These are phyloP conservation scores for Globisporangium cederbergense DNA, from an alignment of 352 stramenopile genomes.

Conservation along the genomic window DNA sequence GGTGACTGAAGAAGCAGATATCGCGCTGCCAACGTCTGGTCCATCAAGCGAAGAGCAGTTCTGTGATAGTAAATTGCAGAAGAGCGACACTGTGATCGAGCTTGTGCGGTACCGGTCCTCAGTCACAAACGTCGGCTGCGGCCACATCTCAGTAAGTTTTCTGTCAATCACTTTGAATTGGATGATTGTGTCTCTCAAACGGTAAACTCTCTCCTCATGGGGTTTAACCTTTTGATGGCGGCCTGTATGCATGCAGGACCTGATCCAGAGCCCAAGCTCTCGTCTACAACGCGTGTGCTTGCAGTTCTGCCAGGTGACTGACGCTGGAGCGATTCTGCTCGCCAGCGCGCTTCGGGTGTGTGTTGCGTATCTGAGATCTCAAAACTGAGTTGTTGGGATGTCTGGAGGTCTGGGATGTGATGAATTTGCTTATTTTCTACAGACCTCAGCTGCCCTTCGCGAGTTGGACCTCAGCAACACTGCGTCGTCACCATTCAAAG, in stretches of 20 bases:
- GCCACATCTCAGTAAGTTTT: slow-evolving; percentile 17
- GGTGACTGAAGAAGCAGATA: no score
- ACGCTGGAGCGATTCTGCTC: slow-evolving; percentile 42
- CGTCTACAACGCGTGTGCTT: slow-evolving; percentile 27
- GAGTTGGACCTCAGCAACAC: slow-evolving; percentile 42
- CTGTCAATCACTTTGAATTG: neutral
- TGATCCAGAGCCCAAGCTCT: slow-evolving; percentile 14
- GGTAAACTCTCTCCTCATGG: neutral
- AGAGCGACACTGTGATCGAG: neutral
- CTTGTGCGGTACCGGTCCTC: slow-evolving; percentile 16
- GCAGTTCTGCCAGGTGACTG: slow-evolving; percentile 39
- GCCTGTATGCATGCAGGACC: slow-evolving; percentile 16
- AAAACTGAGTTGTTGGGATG: neutral
- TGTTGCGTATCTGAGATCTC: neutral
- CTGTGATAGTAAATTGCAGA: neutral
- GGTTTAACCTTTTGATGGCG: neutral
- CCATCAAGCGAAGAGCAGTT: neutral
- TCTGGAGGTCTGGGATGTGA: neutral
- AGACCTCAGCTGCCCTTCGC: slow-evolving; percentile 17
- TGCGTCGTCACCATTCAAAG: slow-evolving; percentile 14
- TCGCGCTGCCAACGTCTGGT: no score
- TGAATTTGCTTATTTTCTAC: neutral
- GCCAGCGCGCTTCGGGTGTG: slow-evolving; percentile 33
- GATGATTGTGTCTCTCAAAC: neutral
- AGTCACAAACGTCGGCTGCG: slow-evolving; percentile 27